Evolutionary conservation across 2,329 filamentous ascomycete genomes (phyloP), one percentile per base, ranked within the genome.

Genomic region (Trichoderma simmonsii): DNA sequence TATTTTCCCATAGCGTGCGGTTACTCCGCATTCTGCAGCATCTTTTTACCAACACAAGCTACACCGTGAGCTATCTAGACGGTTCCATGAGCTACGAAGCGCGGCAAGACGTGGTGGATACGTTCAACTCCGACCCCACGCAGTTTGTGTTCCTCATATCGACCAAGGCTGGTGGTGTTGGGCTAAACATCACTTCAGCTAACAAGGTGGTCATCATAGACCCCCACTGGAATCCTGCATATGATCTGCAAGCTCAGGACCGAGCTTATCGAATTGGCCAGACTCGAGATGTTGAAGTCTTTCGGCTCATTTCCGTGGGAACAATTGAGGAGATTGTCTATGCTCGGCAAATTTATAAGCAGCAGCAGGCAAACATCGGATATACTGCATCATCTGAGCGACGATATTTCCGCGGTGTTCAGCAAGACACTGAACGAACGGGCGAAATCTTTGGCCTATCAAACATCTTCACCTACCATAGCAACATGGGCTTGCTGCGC

Each of bases 131-230:
- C 0, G 92, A 97, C 77, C 89, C 94, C 0, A 87, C 86, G 4
- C 93, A 96, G 77, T 99, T 99, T 77, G 94, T 98, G 6, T 99
- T 99, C 77, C 86, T 99, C 24, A 98, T 99, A 77, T 97, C 93
- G 26, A 98, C 96, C 7, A 93, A 92, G 78, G 95, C 96, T 3
- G 96, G 96, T 28, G 96, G 96, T 5, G 92, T 98, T 0, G 96
- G 96, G 0, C 85, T 99, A 32, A 99, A 99, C 79, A 98, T 99
- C 78, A 97, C 95, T 0, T 96, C 94, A 2, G 96, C 96, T 1
- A 99, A 99, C 82, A 98, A 98, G 82, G 96, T 99, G 0, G 95
- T 99, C 54, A 93, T 99, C 43, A 91, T 98, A 62, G 96, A 98
- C 79, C 96, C 96, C 0, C 96, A 98, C 77, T 99, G 96, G 96